These are phyloP conservation scores for Mimosa bimucronata DNA, from an alignment of 306 rosid genomes.

Conservation along the genomic window DNA sequence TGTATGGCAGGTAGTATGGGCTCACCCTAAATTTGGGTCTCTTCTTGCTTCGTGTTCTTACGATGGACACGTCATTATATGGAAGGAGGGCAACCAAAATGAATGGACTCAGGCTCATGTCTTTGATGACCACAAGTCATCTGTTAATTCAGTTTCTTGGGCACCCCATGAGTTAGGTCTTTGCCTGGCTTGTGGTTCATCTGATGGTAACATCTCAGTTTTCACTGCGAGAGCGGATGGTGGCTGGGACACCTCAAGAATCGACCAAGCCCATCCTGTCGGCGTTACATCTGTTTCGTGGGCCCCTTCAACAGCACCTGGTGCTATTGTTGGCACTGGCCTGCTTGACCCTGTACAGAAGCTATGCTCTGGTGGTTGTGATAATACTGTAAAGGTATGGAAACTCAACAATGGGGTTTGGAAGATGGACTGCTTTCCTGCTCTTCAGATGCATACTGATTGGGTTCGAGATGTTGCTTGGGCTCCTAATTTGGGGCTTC, in stretches of 20 bases:
- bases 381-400: slow-evolving; percentile 86
- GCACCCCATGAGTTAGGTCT: slow-evolving; percentile 94
- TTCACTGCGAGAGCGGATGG: slow-evolving; percentile 77
- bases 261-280: slow-evolving; percentile 81
- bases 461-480: slow-evolving; percentile 93
- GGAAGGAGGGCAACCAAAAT: slow-evolving; percentile 88
- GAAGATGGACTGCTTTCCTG: slow-evolving; percentile 94
- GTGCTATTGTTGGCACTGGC: slow-evolving; percentile 78
- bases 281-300: slow-evolving; percentile 93
- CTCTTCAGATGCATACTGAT: slow-evolving; percentile 82
- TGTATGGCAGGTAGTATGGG: slow-evolving; percentile 86
- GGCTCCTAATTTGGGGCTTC: slow-evolving; percentile 92
- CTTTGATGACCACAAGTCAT: slow-evolving; percentile 72
- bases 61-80: slow-evolving; percentile 71
- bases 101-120: slow-evolving; percentile 80
- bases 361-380: slow-evolving; percentile 91
- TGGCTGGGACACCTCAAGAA: slow-evolving; percentile 78
- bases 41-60: slow-evolving; percentile 78
- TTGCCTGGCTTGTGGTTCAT: slow-evolving; percentile 81
- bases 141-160: slow-evolving; percentile 88
- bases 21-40: slow-evolving; percentile 85
- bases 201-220: slow-evolving; percentile 85
- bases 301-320: slow-evolving; percentile 86
- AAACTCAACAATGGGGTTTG: slow-evolving; percentile 74
- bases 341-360: slow-evolving; percentile 81